These are phyloP conservation scores for Sherardia arvensis DNA, from an alignment of 257 asterid genomes.

Conservation along the genomic window DNA sequence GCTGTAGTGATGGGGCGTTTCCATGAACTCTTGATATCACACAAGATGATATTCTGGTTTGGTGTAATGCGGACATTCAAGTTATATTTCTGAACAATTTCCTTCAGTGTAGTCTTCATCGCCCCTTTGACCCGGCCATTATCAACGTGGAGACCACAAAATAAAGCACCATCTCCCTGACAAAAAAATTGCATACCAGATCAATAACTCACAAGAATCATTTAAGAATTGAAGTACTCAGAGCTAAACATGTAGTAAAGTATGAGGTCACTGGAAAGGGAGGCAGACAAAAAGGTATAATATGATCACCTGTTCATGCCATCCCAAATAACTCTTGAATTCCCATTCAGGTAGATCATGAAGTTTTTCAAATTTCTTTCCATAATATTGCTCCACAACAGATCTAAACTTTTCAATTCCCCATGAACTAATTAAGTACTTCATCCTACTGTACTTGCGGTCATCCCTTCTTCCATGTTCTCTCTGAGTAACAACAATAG, in stretches of 20 bases:
- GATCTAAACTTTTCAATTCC: constrained; percentile 85
- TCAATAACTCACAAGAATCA: neutral
- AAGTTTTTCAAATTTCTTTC: constrained; percentile 72
- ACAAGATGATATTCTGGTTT: constrained; percentile 80
- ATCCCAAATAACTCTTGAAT: constrained; percentile 92
- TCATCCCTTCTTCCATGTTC: constrained; percentile 98
- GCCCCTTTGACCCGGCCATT: constrained; percentile 75
- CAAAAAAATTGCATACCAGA: constrained; percentile 1
- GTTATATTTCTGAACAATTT: constrained; percentile 78
- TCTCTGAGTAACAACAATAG: constrained; percentile 88
- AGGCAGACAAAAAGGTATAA: neutral
- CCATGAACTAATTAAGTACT: constrained; percentile 89
- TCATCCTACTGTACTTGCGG: constrained; percentile 93
- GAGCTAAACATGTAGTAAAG: neutral
- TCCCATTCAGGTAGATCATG: constrained; percentile 90
- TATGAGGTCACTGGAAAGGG: neutral
- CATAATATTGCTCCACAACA: constrained; percentile 82
- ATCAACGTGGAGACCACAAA: constrained; percentile 93
- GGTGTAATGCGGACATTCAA: constrained; percentile 87
- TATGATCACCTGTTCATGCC: constrained; percentile 84
- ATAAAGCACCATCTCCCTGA: constrained; percentile 87
- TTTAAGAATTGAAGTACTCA: neutral
- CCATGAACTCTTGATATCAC: constrained; percentile 72
- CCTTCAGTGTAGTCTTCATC: constrained; percentile 76
- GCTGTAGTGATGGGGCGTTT: constrained; percentile 71